Percentiles rank a stretch among this genome's conserved stretches.
Conservation (phyloP, 2,329 filamentous ascomycete genomes). For the Neobulgaria alba region DNA sequence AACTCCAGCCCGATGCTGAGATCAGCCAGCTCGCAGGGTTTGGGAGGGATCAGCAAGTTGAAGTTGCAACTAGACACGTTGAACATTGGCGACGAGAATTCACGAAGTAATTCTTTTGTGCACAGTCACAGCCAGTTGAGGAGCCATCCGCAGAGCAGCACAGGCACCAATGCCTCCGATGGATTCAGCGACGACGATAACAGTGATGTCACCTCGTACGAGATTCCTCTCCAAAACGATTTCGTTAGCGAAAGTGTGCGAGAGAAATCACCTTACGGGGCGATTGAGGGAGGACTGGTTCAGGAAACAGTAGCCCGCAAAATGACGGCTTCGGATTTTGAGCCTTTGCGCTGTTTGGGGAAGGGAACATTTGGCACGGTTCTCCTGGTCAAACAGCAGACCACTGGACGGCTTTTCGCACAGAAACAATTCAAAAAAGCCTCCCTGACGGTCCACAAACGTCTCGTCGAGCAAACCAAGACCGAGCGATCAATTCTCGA, state of each 20-base stretch:
- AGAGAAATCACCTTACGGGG: conserved; percentile 16
- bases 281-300: neutral
- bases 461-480: conserved; percentile 92
- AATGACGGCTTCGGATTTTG: conserved; percentile 87
- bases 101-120: neutral
- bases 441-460: conserved; percentile 89
- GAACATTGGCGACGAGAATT: conserved; percentile 46
- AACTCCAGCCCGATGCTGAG: conserved; percentile 56
- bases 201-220: conserved; percentile 74
- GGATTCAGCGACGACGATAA: conserved; percentile 46
- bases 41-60: conserved; percentile 73
- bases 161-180: conserved; percentile 21
- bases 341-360: conserved; percentile 82
- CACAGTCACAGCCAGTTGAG: neutral
- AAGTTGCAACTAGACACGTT: conserved; percentile 75
- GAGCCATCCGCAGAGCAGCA: conserved; percentile 44
- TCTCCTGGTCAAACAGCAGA: conserved; percentile 79
- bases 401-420: conserved; percentile 83
- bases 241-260: conserved; percentile 64
- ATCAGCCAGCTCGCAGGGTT: conserved; percentile 35
- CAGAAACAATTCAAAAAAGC: conserved; percentile 99
- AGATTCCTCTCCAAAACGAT: conserved; percentile 75
- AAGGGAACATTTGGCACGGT: conserved; percentile 97
- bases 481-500: conserved; percentile 93
- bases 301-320: conserved; percentile 48